These are phyloP conservation scores for Kwoniella pini DNA, from an alignment of 768 basidiomycete genomes.

Conservation along the genomic window DNA sequence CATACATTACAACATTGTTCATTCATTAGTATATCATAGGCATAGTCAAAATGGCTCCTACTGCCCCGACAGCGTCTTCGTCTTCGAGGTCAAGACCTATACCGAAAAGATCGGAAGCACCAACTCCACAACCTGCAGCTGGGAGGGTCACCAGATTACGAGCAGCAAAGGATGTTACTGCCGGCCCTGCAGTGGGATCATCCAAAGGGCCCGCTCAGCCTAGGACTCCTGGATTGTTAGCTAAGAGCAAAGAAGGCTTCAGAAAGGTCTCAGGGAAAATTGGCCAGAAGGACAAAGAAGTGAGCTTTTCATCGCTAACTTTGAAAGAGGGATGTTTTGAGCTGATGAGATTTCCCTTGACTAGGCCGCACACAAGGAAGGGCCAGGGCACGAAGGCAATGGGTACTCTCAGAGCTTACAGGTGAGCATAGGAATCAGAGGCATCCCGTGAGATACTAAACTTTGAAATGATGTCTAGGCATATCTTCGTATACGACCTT, in stretches of 20 bases:
- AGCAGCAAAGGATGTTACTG: constrained; percentile 30
- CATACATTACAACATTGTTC: too few species aligned
- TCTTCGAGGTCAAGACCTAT: constrained; percentile 6
- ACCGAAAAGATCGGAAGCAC: neutral
- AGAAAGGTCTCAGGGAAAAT: constrained; percentile 44
- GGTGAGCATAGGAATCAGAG: constrained; percentile 14
- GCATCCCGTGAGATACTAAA: neutral
- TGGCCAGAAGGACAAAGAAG: constrained; percentile 39
- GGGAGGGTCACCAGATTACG: constrained; percentile 29
- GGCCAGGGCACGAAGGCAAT: neutral
- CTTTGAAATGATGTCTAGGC: constrained; percentile 30
- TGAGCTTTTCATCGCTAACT: constrained; percentile 6
- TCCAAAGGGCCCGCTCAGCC: neutral
- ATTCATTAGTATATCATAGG: too few species aligned
- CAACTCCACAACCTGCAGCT: constrained; percentile 17
- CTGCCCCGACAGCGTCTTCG: constrained; percentile 4
- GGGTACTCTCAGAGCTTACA: constrained; percentile 29
- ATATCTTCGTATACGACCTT: constrained; percentile 53
- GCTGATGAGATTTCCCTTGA: constrained; percentile 7
- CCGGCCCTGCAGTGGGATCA: constrained; percentile 16
- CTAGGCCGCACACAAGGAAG: constrained; percentile 1
- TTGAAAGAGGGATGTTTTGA: neutral
- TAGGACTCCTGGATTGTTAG: constrained; percentile 30
- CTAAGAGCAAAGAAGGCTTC: constrained; percentile 42
- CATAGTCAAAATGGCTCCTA: constrained; percentile 4